These are phyloP conservation scores for Fusarium austroafricanum DNA, from an alignment of 2,329 filamentous ascomycete species.

Conservation along the genomic window DNA sequence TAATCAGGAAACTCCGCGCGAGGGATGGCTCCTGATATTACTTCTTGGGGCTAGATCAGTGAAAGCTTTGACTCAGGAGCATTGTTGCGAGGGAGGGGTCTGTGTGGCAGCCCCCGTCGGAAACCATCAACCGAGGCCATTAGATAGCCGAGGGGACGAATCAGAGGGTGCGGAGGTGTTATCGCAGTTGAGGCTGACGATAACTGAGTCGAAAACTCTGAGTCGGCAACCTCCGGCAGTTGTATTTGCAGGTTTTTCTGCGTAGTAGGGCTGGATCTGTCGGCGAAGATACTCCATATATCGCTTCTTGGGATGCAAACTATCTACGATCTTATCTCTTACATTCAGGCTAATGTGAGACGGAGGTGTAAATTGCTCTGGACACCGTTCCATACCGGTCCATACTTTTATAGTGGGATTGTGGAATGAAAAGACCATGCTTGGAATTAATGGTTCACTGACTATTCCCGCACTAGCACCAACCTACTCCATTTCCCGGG, in stretches of 20 bases:
- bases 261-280: too few species aligned
- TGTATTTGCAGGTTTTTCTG: not conserved
- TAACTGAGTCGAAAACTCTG: not conserved
- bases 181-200: not conserved
- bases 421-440: not conserved
- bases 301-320: too few species aligned
- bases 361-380: too few species aligned
- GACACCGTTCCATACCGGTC: too few species aligned
- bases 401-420: too few species aligned
- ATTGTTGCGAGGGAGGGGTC: conserved; percentile 1
- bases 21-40: not conserved
- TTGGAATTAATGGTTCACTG: not conserved
- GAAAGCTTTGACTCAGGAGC: not conserved
- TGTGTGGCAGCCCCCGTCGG: conserved; percentile 1
- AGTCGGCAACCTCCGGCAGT: not conserved
- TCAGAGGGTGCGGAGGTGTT: not conserved
- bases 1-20: conserved; percentile 1
- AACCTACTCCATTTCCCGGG: not conserved
- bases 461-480: not conserved
- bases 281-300: too few species aligned
- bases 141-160: conserved; percentile 34
- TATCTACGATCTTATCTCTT: too few species aligned
- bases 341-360: too few species aligned
- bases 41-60: not conserved
- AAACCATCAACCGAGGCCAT: not conserved